Percentiles rank a stretch among this genome's conserved stretches.
These are phyloP conservation scores for Volvox africanus DNA, from an alignment of 139 green algal genomes.

Conservation along the genomic window DNA sequence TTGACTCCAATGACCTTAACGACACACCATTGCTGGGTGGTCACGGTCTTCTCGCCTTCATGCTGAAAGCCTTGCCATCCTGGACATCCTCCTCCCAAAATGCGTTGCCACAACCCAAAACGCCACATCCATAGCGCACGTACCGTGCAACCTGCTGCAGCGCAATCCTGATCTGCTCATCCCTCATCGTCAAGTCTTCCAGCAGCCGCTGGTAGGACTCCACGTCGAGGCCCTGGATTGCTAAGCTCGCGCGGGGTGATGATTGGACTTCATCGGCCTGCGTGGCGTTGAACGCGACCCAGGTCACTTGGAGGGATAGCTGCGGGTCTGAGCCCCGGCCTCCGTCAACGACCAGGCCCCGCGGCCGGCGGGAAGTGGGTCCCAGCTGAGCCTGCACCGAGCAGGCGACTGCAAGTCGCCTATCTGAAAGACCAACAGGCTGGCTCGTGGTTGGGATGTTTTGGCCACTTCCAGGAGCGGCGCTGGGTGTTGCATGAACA, in stretches of 20 bases:
- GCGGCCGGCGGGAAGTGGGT: not conserved
- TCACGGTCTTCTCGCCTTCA: too few relatives aligned
- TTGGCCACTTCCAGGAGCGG: too few relatives aligned
- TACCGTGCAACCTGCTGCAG: not conserved
- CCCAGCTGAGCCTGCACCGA: not conserved
- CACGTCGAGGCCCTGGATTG: not conserved
- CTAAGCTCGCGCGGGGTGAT: too few relatives aligned
- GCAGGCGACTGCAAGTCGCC: not conserved
- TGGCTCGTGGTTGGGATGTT: not conserved
- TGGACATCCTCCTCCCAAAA: not conserved
- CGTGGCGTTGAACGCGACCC: not conserved
- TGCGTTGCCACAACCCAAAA: too few relatives aligned
- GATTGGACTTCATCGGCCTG: not conserved
- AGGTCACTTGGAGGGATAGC: not conserved
- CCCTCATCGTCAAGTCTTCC: not conserved
- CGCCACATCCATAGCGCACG: not conserved
- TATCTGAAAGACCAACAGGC: not conserved
- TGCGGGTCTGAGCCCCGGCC: not conserved
- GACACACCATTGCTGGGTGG: too few relatives aligned
- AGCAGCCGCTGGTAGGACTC: slow-evolving; percentile 6
- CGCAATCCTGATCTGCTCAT: not conserved
- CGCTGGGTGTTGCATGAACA: too few relatives aligned
- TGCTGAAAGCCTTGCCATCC: too few relatives aligned
- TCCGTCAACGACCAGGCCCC: not conserved
- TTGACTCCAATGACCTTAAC: too few relatives aligned